Percentiles rank a stretch among this genome's conserved stretches.
These are phyloP conservation scores for Psilocybe cubensis DNA, from an alignment of 768 basidiomycete genomes.

Conservation along the genomic window DNA sequence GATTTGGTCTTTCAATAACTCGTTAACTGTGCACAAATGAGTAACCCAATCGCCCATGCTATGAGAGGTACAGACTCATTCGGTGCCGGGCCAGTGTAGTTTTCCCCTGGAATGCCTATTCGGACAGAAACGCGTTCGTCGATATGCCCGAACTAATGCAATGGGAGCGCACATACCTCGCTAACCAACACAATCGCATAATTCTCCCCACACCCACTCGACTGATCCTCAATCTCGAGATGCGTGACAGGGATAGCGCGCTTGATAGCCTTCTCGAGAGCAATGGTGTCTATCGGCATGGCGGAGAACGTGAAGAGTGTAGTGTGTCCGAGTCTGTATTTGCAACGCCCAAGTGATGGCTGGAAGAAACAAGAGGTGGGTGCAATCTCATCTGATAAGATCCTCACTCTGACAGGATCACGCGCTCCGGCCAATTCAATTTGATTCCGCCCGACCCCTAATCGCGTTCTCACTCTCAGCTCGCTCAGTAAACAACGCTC, in stretches of 20 bases:
- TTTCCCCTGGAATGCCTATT: conserved; percentile 79
- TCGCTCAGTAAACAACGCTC: background rate
- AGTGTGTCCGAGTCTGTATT: background rate
- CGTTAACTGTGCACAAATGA: conserved; percentile 61
- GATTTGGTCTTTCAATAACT: conserved; percentile 73
- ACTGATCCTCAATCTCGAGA: conserved; percentile 76
- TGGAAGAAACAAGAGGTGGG: background rate
- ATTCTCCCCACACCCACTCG: conserved; percentile 81
- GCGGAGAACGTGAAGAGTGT: background rate
- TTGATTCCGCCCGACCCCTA: background rate
- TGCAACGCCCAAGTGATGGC: background rate
- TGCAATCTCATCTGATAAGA: conserved; percentile 21
- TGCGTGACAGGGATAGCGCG: conserved; percentile 64
- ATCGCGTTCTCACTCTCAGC: background rate
- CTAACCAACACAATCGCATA: conserved; percentile 79
- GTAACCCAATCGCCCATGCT: conserved; percentile 2
- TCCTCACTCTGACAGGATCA: background rate
- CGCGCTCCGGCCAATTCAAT: background rate
- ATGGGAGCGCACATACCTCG: conserved; percentile 47
- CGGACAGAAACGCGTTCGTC: background rate
- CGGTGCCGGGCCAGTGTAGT: conserved; percentile 78
- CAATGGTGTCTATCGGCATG: conserved; percentile 64
- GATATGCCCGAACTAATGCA: background rate
- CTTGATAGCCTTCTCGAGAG: conserved; percentile 67
- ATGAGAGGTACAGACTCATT: conserved; percentile 49